Base-by-base conservation (phyloP, 139 green algal genomes). In the Volvox reticuliferus region DNA sequence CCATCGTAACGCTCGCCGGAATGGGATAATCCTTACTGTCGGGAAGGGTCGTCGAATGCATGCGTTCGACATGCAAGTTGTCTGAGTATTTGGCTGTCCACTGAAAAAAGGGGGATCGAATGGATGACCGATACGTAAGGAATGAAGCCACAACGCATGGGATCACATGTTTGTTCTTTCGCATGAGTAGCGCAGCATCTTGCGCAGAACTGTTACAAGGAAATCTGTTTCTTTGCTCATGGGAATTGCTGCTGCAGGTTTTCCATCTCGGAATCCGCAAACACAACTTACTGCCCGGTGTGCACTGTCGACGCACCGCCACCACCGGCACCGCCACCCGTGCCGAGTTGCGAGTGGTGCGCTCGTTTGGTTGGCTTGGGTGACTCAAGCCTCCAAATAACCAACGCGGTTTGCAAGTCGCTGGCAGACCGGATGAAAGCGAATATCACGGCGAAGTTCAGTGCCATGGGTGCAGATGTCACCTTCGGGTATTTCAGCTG, bases 251-350 rank as follows among this genome's bases (percentile, higher is more conserved):
- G 20, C 22, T 28, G 55, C 81, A 87, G 81, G 62, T 87, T 77
- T 19, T 76, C 81, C 6, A 33, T 87, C 28, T 9, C 81, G 18
- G 81, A 87, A 55, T 87, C 81, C 32, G 9, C 30, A 0, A 35
- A 87, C 36, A 87, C 79, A 30, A 79, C 79, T 36, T 83, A 91
- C 33, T 80, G 78, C 78, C 36, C 77, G 78, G 75, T 91, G 26
- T 87, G 78, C 78, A 33, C 55, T 21, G 65, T 88, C 32, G 37
- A 71, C 17, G 62, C 67, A 30, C 24, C 79, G 36, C 20, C 13
- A 5, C 85, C n/a, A 1, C 81, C 81, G 12, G 30, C 61, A 6
- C 62, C 62, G 0, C 78, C 78, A 12, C 78, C 37, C 37, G 0
- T 3, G 16, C 81, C 21, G 21, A 30, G 17, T 2, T 79, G 71